Base-by-base conservation (phyloP, 2,329 filamentous ascomycete species). In the Aspergillus quadricinctus region DNA sequence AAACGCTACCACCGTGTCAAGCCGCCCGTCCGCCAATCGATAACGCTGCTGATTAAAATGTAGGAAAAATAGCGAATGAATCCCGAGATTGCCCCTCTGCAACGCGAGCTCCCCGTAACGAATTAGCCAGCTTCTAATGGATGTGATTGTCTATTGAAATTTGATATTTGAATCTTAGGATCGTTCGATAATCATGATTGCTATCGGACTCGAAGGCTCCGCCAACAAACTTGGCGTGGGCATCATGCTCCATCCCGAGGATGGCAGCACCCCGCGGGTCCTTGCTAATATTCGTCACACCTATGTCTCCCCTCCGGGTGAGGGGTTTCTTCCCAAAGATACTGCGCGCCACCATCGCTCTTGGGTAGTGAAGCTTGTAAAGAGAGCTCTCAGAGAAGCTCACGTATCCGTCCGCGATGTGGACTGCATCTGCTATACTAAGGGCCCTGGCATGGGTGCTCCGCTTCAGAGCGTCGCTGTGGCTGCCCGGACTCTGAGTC, bases 171-270 rank as follows among this genome's bases (percentile, higher is more conserved):
- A 51, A 48, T 35, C 41, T 40, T 51, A 37, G 28, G 8, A 46
- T 40, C n/a, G 23, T 25, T 49, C 31, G 17, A 43, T 14, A 2
- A 23, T 57, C 52, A 86, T 86, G 80, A 87, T 89, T 64, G 83
- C 86, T 29, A 81, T 90, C 66, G 88, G 88, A 23, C 82, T 90
- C 71, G 94, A 99, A 80, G 93, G 94, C 73, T 96, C 91, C 56
- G 94, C 94, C 76, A 99, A 99, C 81, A 99, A 99, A 77, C 86
- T 99, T 52, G 94, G 93, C 64, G 88, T 97, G 57, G 94, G 94
- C 69, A 81, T 99, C 57, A 96, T 99, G 72, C 83, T 86, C 25
- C 94, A 97, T 78, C 77, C 60, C 69, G 77, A 77, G 28, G 77
- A 80, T 57, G 71, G 75, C 68, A 75, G 78, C 57, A 77, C 81